Evolutionary conservation across 495 filamentous ascomycete genomes (phyloP).

Genomic region (Corynascus novoguineensis): DNA sequence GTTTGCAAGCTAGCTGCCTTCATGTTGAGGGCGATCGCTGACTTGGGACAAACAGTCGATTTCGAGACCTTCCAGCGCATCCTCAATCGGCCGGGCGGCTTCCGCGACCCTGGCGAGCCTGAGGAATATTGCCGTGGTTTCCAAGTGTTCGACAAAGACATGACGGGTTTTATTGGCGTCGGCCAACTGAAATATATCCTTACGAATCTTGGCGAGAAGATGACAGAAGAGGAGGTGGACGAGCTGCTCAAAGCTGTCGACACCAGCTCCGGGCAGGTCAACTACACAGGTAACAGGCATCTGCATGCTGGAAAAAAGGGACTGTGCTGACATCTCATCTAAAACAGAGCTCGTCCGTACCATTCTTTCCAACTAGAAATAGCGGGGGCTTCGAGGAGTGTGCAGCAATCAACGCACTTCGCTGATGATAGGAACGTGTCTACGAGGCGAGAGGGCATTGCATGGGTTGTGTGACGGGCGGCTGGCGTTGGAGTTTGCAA

Average conservation of each 20-base stretch:
- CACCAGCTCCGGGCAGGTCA: conserved; percentile 87
- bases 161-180: conserved; percentile 95
- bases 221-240: conserved; percentile 97
- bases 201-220: conserved; percentile 96
- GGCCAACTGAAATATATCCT: conserved; percentile 95
- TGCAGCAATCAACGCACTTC: not conserved
- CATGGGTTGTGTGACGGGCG: conserved; percentile 22
- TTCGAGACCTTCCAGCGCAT: conserved; percentile 94
- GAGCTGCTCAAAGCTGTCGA: conserved; percentile 97
- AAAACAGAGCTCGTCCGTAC: conserved; percentile 84
- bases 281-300: conserved; percentile 70
- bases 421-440: not conserved
- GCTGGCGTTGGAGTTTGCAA: conserved; percentile 32
- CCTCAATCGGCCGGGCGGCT: conserved; percentile 94
- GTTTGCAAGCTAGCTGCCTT: not conserved
- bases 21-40: not conserved
- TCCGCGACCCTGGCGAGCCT: conserved; percentile 94
- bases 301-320: conserved; percentile 16
- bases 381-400: not conserved
- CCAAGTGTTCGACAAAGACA: conserved; percentile 98
- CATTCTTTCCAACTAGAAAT: conserved; percentile 78
- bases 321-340: not conserved
- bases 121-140: conserved; percentile 98
- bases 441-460: conserved; percentile 16
- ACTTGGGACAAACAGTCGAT: conserved; percentile 59